Evolutionary conservation across 2,329 filamentous ascomycete species (phyloP).

Genomic region (Neurospora sp.): DNA sequence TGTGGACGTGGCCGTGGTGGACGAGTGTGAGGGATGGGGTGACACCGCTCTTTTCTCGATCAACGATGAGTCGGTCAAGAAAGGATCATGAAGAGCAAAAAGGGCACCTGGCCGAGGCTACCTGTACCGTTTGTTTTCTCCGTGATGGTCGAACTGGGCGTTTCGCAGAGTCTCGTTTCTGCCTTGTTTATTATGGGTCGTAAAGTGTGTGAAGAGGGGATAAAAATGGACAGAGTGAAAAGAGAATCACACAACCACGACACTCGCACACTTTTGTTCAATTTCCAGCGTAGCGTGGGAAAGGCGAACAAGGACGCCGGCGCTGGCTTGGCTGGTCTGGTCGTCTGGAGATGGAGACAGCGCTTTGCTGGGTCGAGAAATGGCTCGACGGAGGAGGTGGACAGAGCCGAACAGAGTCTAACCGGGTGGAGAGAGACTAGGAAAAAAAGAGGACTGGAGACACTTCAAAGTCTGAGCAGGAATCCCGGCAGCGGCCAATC

Average conservation of each 20-base stretch:
- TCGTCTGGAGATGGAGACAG: neutral
- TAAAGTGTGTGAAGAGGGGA: neutral
- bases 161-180: constrained; percentile 1
- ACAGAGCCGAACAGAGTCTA: neutral
- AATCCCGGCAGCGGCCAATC: neutral
- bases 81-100: constrained; percentile 16
- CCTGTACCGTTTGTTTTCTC: neutral
- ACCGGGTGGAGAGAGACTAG: neutral
- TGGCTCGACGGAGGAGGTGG: neutral
- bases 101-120: constrained; percentile 2
- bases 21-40: constrained; percentile 10
- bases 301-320: neutral
- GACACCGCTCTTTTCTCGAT: constrained; percentile 36
- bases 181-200: neutral
- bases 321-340: neutral
- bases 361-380: neutral
- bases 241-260: neutral
- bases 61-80: constrained; percentile 27
- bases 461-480: neutral
- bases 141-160: constrained; percentile 1
- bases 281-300: neutral
- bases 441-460: constrained; percentile 4
- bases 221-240: neutral
- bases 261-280: neutral
- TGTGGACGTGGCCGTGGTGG: constrained; percentile 23